Base-by-base conservation (phyloP, 768 basidiomycete species). In the Cubamyces sp. region DNA sequence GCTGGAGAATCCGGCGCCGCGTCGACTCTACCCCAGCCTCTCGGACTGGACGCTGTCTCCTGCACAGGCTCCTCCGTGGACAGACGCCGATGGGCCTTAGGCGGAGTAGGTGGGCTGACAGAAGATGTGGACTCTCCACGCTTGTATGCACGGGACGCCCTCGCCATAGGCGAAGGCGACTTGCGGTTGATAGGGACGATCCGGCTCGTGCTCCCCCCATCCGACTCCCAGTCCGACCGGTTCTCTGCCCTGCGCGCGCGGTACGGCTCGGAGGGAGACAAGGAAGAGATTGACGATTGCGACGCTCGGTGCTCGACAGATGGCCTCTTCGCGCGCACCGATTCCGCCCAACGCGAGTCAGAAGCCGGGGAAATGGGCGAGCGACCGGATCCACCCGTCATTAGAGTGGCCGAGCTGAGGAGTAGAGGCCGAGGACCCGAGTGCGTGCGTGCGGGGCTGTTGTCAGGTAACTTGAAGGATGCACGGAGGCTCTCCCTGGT, bases 151-250 rank as follows among this genome's bases (percentile, higher is more conserved):
- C 69, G 40, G 12, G 73, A 68, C 15, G 74, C 75, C 34, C 84
- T 78, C 18, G 89, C 88, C 86, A 90, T 87, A 3, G 90, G 88
- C 4, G 90, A 91, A 5, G 90, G 72, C 14, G 86, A 84, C 64
- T 81, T 82, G 34, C 90, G 83, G 69, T 89, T 87, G 52, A 92
- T 68, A 25, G 84, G 82, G 15, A 92, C 80, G 50, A 79, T 74
- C 52, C 88, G 81, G 69, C 90, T 88, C 12, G 56, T 57, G 9
- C 45, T 74, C 67, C 60, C 61, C 68, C 45, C 26, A 64, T 90
- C 88, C 3, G 86, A 86, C 46, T 87, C 87, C 66, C 79, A 76
- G 49, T 85, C 86, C 14, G 81, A 82, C 39, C 77, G 75, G 51
- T 68, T 72, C 9, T 68, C 61, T 14, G 76, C 71, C 74, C 28